Conservation (phyloP, 1,284 basidiomycete species). For the Ceraceosorus bombacis region DNA sequence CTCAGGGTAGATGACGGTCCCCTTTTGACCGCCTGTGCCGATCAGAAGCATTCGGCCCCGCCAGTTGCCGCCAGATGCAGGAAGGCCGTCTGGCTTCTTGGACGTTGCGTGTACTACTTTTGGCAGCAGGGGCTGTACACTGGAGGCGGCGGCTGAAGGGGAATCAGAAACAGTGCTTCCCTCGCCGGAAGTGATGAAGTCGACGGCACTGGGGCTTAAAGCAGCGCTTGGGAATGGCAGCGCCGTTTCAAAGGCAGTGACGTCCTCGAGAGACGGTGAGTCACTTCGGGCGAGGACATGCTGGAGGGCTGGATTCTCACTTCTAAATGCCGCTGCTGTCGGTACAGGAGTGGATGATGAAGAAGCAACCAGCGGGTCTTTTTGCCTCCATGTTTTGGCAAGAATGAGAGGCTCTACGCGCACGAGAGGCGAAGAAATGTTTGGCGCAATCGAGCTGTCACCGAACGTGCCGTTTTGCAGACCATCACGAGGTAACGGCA, state of each 20-base stretch:
- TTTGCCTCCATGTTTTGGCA: too few species aligned
- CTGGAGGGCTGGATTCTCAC: background rate
- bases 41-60: slow-evolving; percentile 20
- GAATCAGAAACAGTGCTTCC: slow-evolving; percentile 7
- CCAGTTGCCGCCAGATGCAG: slow-evolving; percentile 18
- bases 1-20: slow-evolving; percentile 20
- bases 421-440: background rate
- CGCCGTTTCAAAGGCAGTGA: background rate
- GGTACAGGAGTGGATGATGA: background rate
- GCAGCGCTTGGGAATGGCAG: background rate
- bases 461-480: slow-evolving; percentile 1
- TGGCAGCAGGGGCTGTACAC: background rate
- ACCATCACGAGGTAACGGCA: slow-evolving; percentile 17
- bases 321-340: background rate
- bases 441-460: slow-evolving; percentile 1
- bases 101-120: background rate
- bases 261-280: background rate
- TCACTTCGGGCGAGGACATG: background rate
- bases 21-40: slow-evolving; percentile 22
- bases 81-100: background rate
- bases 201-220: background rate
- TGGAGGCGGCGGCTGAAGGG: background rate
- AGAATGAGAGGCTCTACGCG: background rate
- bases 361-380: too few species aligned
- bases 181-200: background rate